A percentile compares a stretch with the other conserved stretches of the same genome.
Evolutionary conservation across 345 rosid species (phyloP).

Genomic region (Acer yangbiense): DNA sequence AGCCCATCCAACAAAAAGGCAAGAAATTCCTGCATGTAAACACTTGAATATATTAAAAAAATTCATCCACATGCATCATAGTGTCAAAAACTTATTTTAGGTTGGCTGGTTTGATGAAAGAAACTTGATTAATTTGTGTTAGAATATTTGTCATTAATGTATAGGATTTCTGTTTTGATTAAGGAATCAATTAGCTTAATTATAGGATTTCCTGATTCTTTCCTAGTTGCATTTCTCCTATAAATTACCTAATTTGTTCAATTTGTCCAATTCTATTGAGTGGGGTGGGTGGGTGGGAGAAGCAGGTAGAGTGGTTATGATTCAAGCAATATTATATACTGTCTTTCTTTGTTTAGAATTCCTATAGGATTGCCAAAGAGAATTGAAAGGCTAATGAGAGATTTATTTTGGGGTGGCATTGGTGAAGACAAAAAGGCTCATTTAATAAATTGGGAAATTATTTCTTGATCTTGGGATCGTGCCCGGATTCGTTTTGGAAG

Average conservation of each 20-base stretch:
- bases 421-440: neutral
- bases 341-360: neutral
- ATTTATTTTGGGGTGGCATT: neutral
- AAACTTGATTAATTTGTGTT: neutral
- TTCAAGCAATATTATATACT: neutral
- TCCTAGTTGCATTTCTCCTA: too few relatives aligned
- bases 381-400: neutral
- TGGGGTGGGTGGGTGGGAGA: neutral
- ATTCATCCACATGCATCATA: neutral
- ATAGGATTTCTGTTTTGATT: too few relatives aligned
- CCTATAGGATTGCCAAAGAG: neutral
- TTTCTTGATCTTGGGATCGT: neutral
- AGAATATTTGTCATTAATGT: too few relatives aligned
- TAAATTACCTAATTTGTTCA: too few relatives aligned
- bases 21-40: constrained; percentile 57
- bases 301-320: neutral
- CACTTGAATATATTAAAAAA: constrained; percentile 6
- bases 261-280: neutral
- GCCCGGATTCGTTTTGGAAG: neutral
- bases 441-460: neutral
- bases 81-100: neutral
- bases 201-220: too few relatives aligned
- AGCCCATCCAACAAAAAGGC: constrained; percentile 80
- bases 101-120: neutral
- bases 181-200: too few relatives aligned